Evolutionary conservation across 768 basidiomycete genomes (phyloP).

Genomic region (Russula lepida): DNA sequence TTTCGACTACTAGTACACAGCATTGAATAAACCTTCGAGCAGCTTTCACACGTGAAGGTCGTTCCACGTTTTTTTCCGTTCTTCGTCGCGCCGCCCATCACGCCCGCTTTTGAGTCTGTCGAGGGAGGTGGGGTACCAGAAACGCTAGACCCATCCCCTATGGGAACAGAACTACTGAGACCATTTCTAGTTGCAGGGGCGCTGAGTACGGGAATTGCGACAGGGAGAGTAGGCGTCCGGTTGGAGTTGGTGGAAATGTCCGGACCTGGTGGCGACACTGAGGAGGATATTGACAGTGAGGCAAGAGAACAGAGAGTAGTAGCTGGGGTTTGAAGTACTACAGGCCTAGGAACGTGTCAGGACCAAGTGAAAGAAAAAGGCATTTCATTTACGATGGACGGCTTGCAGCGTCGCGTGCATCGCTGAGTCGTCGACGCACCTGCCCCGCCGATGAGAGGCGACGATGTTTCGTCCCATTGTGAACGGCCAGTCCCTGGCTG

Average conservation of each 20-base stretch:
- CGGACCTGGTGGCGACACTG: constrained; percentile 24
- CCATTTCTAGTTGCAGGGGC: background rate
- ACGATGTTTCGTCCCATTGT: constrained; percentile 44
- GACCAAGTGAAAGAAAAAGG: background rate
- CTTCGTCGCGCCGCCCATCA: constrained; percentile 28
- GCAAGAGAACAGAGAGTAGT: constrained; percentile 35
- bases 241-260: constrained; percentile 21
- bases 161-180: constrained; percentile 11
- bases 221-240: constrained; percentile 19
- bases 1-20: background rate
- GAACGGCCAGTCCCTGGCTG: constrained; percentile 22
- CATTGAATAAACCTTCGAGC: constrained; percentile 64
- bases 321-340: constrained; percentile 30
- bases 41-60: constrained; percentile 88
- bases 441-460: constrained; percentile 65
- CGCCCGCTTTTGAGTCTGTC: constrained; percentile 20
- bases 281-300: constrained; percentile 35
- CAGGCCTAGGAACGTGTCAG: constrained; percentile 26
- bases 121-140: constrained; percentile 13
- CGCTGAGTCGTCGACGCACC: constrained; percentile 62
- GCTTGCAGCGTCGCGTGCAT: constrained; percentile 68
- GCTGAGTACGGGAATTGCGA: constrained; percentile 5
- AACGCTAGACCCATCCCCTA: constrained; percentile 21
- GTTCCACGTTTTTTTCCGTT: constrained; percentile 70
- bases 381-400: constrained; percentile 57